Evolutionary conservation across 805 yeast genomes (phyloP).

Genomic region (Cyberlindnera xylosilytica): DNA sequence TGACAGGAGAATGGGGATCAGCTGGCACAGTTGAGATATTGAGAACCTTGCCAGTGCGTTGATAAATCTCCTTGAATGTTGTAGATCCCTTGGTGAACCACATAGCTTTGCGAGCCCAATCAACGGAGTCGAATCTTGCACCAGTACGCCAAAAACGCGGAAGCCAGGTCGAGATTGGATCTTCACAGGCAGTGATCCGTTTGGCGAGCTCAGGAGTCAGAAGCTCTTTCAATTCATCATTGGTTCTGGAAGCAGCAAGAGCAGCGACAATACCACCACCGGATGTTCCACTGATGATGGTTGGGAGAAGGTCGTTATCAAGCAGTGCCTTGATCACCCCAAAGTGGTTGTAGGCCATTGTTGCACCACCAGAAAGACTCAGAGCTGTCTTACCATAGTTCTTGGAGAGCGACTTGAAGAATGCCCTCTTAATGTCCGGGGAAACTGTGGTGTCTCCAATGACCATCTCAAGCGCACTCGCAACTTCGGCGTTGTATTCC

Average conservation of each 20-base stretch:
- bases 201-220: constrained; percentile 56
- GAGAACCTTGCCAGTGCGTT: constrained; percentile 64
- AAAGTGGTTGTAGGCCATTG: constrained; percentile 73
- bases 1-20: constrained; percentile 78
- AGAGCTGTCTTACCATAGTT: constrained; percentile 73
- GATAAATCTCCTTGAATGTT: constrained; percentile 68
- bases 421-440: constrained; percentile 39
- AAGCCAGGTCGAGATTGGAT: constrained; percentile 56
- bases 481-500: constrained; percentile 51
- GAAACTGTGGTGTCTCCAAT: constrained; percentile 37
- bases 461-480: constrained; percentile 43
- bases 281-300: constrained; percentile 71
- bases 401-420: constrained; percentile 56
- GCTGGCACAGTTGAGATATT: constrained; percentile 80
- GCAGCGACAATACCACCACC: constrained; percentile 83
- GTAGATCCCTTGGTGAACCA: constrained; percentile 74
- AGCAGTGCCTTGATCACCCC: constrained; percentile 71
- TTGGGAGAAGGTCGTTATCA: constrained; percentile 64
- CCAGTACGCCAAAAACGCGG: constrained; percentile 71
- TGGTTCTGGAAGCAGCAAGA: constrained; percentile 62
- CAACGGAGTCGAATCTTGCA: constrained; percentile 71
- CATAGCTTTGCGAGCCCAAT: constrained; percentile 65
- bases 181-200: constrained; percentile 68
- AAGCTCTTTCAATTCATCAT: constrained; percentile 56
- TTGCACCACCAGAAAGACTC: constrained; percentile 76